Conservation (phyloP, 495 filamentous ascomycete genomes). For the Xylaria acuta region DNA sequence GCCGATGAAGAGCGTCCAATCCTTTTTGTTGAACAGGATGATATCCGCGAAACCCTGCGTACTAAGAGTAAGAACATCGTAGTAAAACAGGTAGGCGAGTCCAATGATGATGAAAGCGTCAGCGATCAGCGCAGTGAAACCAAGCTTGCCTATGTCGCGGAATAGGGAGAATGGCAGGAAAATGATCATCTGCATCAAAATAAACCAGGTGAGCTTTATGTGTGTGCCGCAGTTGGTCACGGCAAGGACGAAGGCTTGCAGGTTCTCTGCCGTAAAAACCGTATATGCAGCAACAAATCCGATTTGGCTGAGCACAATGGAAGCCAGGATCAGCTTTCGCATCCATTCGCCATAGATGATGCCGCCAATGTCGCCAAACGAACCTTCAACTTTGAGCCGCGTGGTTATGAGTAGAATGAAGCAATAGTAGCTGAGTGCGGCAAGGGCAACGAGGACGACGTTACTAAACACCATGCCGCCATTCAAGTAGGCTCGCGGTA, state of each 20-base stretch:
- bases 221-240: slow-evolving; percentile 81
- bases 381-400: slow-evolving; percentile 80
- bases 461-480: slow-evolving; percentile 98
- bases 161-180: slow-evolving; percentile 93
- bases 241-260: slow-evolving; percentile 87
- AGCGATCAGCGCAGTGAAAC: slow-evolving; percentile 86
- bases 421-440: slow-evolving; percentile 89
- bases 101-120: slow-evolving; percentile 94
- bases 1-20: slow-evolving; percentile 97
- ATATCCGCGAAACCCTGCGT: slow-evolving; percentile 85
- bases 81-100: slow-evolving; percentile 93
- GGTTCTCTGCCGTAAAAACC: slow-evolving; percentile 93
- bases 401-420: slow-evolving; percentile 92
- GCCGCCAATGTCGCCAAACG: slow-evolving; percentile 96
- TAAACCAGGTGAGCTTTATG: slow-evolving; percentile 86
- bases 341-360: slow-evolving; percentile 90
- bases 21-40: slow-evolving; percentile 79
- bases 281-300: slow-evolving; percentile 98
- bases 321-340: slow-evolving; percentile 82
- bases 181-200: slow-evolving; percentile 89
- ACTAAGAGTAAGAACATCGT: slow-evolving; percentile 82
- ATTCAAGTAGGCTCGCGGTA: slow-evolving; percentile 90
- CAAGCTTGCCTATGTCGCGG: slow-evolving; percentile 93
- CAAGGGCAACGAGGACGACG: slow-evolving; percentile 82
- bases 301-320: slow-evolving; percentile 91